Percentiles rank a stretch among this genome's conserved stretches.
phyloP scores from a whole-genome alignment of 2,329 filamentous ascomycete species.

The Rutstroemia sydowiana region DNA sequence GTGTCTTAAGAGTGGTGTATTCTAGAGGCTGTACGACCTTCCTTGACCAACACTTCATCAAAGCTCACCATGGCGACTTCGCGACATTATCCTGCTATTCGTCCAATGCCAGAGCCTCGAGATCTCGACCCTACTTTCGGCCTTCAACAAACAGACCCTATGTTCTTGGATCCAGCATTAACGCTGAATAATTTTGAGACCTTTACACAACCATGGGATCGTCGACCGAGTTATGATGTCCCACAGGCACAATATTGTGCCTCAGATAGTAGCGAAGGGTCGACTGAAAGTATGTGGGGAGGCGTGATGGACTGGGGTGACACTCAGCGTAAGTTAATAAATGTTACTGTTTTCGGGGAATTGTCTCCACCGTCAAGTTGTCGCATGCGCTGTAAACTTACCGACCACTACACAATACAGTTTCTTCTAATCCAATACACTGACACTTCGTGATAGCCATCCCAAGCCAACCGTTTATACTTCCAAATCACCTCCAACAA shows the following conservation, averaged over 20 bases:
- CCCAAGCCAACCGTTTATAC: slow-evolving; percentile 1
- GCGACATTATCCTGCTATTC: slow-evolving; percentile 5
- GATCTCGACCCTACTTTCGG: background rate
- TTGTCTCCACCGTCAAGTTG: background rate
- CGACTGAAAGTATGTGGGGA: slow-evolving; percentile 1
- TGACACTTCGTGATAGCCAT: background rate
- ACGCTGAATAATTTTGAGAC: background rate
- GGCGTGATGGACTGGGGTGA: slow-evolving; percentile 6
- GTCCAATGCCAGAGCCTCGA: background rate
- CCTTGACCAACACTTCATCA: background rate
- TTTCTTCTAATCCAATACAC: background rate
- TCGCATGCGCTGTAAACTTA: background rate
- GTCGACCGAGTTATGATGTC: background rate
- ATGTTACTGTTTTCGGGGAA: background rate
- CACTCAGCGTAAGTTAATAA: background rate
- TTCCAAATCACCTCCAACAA: background rate
- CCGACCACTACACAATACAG: background rate
- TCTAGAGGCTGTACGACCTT: background rate
- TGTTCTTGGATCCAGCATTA: slow-evolving; percentile 5
- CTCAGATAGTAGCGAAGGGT: slow-evolving; percentile 6
- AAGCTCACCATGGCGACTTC: background rate
- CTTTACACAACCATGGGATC: background rate
- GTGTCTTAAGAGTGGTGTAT: background rate
- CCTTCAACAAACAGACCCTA: background rate
- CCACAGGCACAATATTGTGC: slow-evolving; percentile 5